Evolutionary conservation across 2,329 filamentous ascomycete species (phyloP), one percentile per base, ranked within the genome.

Genomic region (Botrytis galanthina): DNA sequence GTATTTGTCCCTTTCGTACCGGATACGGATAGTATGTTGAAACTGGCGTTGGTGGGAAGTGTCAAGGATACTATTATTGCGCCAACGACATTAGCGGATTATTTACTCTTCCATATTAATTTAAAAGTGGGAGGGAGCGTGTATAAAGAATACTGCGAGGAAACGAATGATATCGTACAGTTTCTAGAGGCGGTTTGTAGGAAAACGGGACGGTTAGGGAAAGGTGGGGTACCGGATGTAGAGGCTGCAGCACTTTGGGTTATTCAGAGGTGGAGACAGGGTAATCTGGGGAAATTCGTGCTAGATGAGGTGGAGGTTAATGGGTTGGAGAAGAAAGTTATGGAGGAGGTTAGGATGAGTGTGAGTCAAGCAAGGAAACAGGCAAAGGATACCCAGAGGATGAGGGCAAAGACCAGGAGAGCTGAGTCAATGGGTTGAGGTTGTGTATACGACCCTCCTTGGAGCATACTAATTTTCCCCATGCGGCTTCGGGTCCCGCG

Each of bases 1-100:
- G 95, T 99, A 14, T 99, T 98, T 82, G 89, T 98, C 74, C 96
- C 96, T 0, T 97, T 97, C 81, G 92, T 98, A 42, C 88, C 91
- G 0, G 89, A 97, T 79, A 88, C 92, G 26, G 92, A 96, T 81
- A 89, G 91, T 63, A 99, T 99, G 96, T 86, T 99, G 75, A 98
- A 97, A 83, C 88, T 99, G n/a, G 92, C 95, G 2, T 88, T 98
- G 0, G 94, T 93, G 70, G 94, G 95, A 32, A 93, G 92, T 81
- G 94, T 99, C 72, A 97, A 97, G 82, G 94, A 97, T 81, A 93
- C 92, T 0, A 87, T 98, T 54, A 91, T 99, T 71, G 87, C 91
- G 1, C 87, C 91, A 26, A 88, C 92, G 74, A 92, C 92, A 37
- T 83, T 98, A 18, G 95, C 93, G 48, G 96, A 99, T 81, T 99